phyloP scores from a whole-genome alignment of 2,329 filamentous ascomycete species.

The Penicillium fuscoglaucum region DNA sequence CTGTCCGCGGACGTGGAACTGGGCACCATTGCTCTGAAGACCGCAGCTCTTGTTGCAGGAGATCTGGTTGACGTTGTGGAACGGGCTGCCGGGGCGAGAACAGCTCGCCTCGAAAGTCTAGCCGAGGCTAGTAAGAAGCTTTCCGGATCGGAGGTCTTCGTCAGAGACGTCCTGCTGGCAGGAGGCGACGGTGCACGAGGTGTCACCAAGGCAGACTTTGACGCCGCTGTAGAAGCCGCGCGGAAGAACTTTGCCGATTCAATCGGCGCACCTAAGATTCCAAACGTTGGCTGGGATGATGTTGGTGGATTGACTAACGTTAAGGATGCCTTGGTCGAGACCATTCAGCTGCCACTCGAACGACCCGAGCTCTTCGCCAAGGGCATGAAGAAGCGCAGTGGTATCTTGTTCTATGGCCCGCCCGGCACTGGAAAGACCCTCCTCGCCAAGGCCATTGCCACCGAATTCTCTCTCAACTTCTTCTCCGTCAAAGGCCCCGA shows the following conservation, averaged over 20 bases:
- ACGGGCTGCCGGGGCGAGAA: conserved; percentile 75
- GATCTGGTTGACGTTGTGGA: conserved; percentile 94
- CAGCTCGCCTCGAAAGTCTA: conserved; percentile 71
- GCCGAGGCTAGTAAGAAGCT: conserved; percentile 47
- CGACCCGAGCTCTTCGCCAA: conserved; percentile 92
- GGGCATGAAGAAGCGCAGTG: conserved; percentile 97
- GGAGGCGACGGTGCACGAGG: conserved; percentile 78
- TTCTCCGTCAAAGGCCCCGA: conserved; percentile 99
- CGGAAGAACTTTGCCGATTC: conserved; percentile 97
- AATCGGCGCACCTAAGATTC: conserved; percentile 96
- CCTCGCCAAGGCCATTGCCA: conserved; percentile 97
- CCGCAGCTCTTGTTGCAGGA: conserved; percentile 89
- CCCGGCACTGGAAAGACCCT: conserved; percentile 99
- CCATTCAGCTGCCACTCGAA: conserved; percentile 89
- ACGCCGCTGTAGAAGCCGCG: conserved; percentile 89
- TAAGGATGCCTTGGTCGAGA: conserved; percentile 96
- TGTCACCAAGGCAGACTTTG: conserved; percentile 80
- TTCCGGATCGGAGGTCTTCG: conserved; percentile 51
- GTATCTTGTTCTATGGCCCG: conserved; percentile 97
- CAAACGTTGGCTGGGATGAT: conserved; percentile 94
- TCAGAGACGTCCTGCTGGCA: conserved; percentile 83
- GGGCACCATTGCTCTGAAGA: conserved; percentile 84
- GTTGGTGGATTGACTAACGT: conserved; percentile 91
- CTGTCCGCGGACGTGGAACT: conserved; percentile 83
- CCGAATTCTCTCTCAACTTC: conserved; percentile 98